Evolutionary conservation across 805 yeast species (phyloP).

Genomic region (Dipodascus geniculatus): DNA sequence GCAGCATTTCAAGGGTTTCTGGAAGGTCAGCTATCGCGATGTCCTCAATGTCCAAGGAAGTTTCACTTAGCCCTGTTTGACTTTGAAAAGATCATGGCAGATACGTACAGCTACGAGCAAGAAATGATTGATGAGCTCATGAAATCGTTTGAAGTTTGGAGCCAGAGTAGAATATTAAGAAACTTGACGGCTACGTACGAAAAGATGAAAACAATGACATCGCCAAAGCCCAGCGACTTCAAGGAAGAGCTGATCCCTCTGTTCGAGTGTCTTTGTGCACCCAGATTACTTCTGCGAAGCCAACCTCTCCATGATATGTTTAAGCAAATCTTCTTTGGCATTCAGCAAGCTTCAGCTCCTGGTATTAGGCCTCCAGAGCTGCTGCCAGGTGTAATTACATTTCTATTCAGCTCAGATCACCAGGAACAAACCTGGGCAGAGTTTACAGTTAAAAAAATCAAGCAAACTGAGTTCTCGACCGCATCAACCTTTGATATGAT

Average conservation of each 20-base stretch:
- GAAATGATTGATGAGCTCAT: conserved; percentile 4
- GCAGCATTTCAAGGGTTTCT: conserved; percentile 2
- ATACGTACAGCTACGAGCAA: neutral
- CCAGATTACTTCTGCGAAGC: neutral
- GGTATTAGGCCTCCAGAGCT: conserved; percentile 1
- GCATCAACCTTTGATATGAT: neutral
- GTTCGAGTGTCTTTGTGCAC: conserved; percentile 4
- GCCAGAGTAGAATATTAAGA: neutral
- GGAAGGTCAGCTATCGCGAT: conserved; percentile 4
- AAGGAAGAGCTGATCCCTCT: conserved; percentile 1
- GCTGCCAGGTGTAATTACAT: conserved; percentile 3
- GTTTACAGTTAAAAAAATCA: neutral
- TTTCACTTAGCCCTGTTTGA: conserved; percentile 5
- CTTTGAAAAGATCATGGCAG: neutral
- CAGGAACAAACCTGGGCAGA: conserved; percentile 9
- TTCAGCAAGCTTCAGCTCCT: conserved; percentile 1
- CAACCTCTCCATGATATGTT: neutral
- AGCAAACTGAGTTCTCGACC: neutral
- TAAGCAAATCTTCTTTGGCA: neutral
- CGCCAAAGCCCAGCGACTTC: neutral
- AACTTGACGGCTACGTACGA: neutral
- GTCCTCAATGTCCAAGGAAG: conserved; percentile 9
- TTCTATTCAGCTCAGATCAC: conserved; percentile 6
- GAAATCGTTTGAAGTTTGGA: neutral
- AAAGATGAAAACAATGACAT: neutral